A percentile compares a stretch with the other conserved stretches of the same genome.
phyloP scores from a whole-genome alignment of 345 rosid species.

The Populus alba region DNA sequence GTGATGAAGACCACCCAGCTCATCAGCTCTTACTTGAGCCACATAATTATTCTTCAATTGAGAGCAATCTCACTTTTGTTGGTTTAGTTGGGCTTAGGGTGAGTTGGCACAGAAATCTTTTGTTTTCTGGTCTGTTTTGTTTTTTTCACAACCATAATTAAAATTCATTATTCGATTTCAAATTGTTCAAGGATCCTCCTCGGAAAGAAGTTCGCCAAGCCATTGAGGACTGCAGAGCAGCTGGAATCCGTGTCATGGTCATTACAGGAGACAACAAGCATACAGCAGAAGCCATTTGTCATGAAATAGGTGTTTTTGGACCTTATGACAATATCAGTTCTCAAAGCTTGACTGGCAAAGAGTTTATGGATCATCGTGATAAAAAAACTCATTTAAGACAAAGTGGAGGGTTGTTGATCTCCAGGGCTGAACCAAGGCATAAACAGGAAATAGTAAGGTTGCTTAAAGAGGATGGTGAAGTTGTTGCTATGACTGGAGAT shows the following conservation, averaged over 20 bases:
- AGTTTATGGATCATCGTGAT: slow-evolving; percentile 60
- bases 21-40: slow-evolving; percentile 78
- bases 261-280: slow-evolving; percentile 93
- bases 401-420: slow-evolving; percentile 76
- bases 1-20: slow-evolving; percentile 89
- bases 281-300: slow-evolving; percentile 96
- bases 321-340: slow-evolving; percentile 54
- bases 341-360: slow-evolving; percentile 79
- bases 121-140: not conserved
- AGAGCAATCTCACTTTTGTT: slow-evolving; percentile 68
- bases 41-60: slow-evolving; percentile 68
- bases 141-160: not conserved
- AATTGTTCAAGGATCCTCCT: slow-evolving; percentile 78
- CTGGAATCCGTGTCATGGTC: slow-evolving; percentile 97
- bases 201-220: slow-evolving; percentile 92
- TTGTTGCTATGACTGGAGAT: slow-evolving; percentile 99
- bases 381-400: slow-evolving; percentile 61
- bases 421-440: slow-evolving; percentile 97
- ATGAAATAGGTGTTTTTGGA: slow-evolving; percentile 90
- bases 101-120: slow-evolving; percentile 18
- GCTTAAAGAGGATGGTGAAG: slow-evolving; percentile 98
- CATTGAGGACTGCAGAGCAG: slow-evolving; percentile 88
- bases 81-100: slow-evolving; percentile 92
- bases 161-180: slow-evolving; percentile 8
- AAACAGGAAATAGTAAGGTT: slow-evolving; percentile 96